phyloP scores from a whole-genome alignment of 208 protist species.

The Spongospora subterranea region DNA sequence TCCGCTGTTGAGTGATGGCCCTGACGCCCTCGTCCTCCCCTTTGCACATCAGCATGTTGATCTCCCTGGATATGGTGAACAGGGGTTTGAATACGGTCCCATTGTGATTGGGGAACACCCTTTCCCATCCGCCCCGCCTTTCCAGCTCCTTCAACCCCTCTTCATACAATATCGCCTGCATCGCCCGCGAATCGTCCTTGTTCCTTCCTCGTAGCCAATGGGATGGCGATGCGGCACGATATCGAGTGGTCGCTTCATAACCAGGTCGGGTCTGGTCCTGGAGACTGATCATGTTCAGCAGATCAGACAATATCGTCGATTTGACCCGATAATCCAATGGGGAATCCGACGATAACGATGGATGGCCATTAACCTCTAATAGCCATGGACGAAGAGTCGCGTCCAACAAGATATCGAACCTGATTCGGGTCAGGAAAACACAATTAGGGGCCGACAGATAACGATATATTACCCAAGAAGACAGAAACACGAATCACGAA shows the following conservation, averaged over 20 bases:
- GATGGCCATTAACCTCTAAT: slow-evolving; percentile 66
- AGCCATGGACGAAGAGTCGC: slow-evolving; percentile 63
- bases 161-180: background rate
- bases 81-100: slow-evolving; percentile 4
- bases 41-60: slow-evolving; percentile 53
- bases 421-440: background rate
- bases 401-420: slow-evolving; percentile 69
- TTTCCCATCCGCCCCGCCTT: background rate
- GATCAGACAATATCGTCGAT: slow-evolving; percentile 41
- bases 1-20: background rate
- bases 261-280: background rate
- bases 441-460: background rate
- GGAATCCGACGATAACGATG: slow-evolving; percentile 60
- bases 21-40: background rate
- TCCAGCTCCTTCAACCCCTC: background rate
- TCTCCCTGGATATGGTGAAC: background rate
- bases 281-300: slow-evolving; percentile 39
- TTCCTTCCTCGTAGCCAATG: slow-evolving; percentile 44
- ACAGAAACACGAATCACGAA: slow-evolving; percentile 39
- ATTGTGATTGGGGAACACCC: slow-evolving; percentile 14
- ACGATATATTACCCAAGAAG: background rate
- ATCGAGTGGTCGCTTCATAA: background rate
- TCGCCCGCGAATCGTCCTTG: background rate
- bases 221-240: background rate
- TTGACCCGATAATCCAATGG: slow-evolving; percentile 63